These are phyloP conservation scores for Alternaria sp. DNA, from an alignment of 2,329 filamentous ascomycete genomes.

Conservation along the genomic window DNA sequence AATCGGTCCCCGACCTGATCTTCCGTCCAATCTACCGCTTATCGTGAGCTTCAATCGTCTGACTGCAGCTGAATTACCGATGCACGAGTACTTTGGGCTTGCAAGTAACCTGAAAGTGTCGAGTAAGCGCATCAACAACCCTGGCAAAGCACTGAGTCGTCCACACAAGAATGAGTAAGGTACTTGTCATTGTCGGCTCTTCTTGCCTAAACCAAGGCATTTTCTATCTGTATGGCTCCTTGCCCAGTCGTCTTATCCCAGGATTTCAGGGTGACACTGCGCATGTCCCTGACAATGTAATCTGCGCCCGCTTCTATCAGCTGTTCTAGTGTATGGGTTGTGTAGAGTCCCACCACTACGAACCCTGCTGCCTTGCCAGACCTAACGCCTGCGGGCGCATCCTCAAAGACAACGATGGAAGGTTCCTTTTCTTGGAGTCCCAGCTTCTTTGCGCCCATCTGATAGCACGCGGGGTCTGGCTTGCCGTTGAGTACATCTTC, in stretches of 20 bases:
- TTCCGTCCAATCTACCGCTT: conserved; percentile 24
- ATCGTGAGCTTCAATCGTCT: conserved; percentile 19
- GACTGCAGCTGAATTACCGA: conserved; percentile 28
- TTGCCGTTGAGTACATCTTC: conserved; percentile 61
- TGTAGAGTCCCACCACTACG: conserved; percentile 83
- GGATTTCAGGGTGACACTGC: conserved; percentile 72
- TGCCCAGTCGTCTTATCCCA: conserved; percentile 64
- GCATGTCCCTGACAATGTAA: conserved; percentile 84
- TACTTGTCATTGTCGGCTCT: conserved; percentile 14
- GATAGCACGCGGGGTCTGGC: conserved; percentile 61
- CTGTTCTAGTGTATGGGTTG: conserved; percentile 79
- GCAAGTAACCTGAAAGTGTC: conserved; percentile 1
- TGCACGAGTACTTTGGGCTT: not conserved
- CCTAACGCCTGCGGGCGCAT: conserved; percentile 84
- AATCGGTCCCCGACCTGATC: conserved; percentile 30
- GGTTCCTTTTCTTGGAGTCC: conserved; percentile 52
- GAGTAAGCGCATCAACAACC: conserved; percentile 12
- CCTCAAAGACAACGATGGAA: conserved; percentile 80
- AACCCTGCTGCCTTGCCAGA: conserved; percentile 88
- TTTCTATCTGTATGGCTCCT: conserved; percentile 72
- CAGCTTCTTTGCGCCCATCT: conserved; percentile 54
- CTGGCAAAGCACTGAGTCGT: conserved; percentile 4
- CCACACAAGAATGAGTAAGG: not conserved
- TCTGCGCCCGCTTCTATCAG: conserved; percentile 81
- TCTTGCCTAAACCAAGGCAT: conserved; percentile 60